Evolutionary conservation across 1,284 basidiomycete species (phyloP).

Genomic region (Limonomyces culmigenus): DNA sequence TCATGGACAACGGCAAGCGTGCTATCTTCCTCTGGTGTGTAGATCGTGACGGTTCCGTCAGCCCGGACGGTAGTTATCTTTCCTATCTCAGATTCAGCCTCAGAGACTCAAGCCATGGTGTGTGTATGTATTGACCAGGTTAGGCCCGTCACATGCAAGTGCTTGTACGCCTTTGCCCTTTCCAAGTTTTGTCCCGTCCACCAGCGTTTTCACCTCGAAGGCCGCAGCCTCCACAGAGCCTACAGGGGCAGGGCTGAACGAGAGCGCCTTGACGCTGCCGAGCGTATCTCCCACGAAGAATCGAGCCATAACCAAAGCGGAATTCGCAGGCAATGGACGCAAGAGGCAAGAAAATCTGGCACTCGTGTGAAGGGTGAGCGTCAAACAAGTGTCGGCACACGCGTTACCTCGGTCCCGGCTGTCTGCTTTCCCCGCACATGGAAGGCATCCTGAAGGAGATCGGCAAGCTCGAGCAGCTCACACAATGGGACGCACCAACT

Average conservation of each 20-base stretch:
- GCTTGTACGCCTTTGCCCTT: too few relatives aligned
- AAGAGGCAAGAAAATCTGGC: background rate
- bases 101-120: too few relatives aligned
- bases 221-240: too few relatives aligned
- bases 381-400: too few relatives aligned
- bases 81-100: too few relatives aligned
- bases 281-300: slow-evolving; percentile 61
- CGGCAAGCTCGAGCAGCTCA: slow-evolving; percentile 49
- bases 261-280: slow-evolving; percentile 47
- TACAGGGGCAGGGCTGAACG: slow-evolving; percentile 20
- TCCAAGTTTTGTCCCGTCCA: too few relatives aligned
- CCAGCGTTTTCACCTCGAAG: too few relatives aligned
- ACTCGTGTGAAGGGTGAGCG: too few relatives aligned
- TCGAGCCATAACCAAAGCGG: slow-evolving; percentile 35
- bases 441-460: slow-evolving; percentile 60
- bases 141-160: too few relatives aligned
- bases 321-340: slow-evolving; percentile 1
- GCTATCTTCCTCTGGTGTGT: slow-evolving; percentile 10
- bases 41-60: slow-evolving; percentile 17
- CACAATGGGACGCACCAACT: slow-evolving; percentile 20
- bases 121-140: too few relatives aligned
- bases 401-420: background rate
- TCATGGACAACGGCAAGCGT: too few relatives aligned
- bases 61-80: too few relatives aligned
- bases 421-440: slow-evolving; percentile 23